phyloP scores from a whole-genome alignment of 768 basidiomycete species.

The Chalciporus pseudorubinellus region DNA sequence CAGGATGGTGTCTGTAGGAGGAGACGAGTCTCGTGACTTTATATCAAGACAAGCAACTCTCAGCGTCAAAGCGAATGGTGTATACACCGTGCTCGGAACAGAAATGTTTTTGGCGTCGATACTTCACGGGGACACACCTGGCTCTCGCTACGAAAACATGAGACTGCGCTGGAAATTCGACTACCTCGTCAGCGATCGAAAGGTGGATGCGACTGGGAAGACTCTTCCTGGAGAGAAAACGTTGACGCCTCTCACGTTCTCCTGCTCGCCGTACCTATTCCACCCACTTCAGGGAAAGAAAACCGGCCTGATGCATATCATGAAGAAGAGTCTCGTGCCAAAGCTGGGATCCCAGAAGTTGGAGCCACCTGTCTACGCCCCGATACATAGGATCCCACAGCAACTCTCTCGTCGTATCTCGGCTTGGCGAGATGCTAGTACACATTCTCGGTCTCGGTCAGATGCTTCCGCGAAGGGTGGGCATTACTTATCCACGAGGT shows the following conservation, averaged over 20 bases:
- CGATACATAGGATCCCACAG: slow-evolving; percentile 1
- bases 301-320: slow-evolving; percentile 63
- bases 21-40: slow-evolving; percentile 69
- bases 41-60: slow-evolving; percentile 74
- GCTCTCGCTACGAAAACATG: slow-evolving; percentile 24
- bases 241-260: slow-evolving; percentile 69
- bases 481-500: slow-evolving; percentile 11
- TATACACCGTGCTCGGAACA: slow-evolving; percentile 69
- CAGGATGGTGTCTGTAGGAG: slow-evolving; percentile 63
- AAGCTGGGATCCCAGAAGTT: slow-evolving; percentile 65
- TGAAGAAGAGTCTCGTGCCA: slow-evolving; percentile 66
- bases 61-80: slow-evolving; percentile 64
- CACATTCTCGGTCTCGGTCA: slow-evolving; percentile 22
- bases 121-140: slow-evolving; percentile 17
- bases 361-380: slow-evolving; percentile 38
- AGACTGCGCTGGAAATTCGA: slow-evolving; percentile 75
- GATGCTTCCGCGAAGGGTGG: slow-evolving; percentile 21
- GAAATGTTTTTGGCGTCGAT: slow-evolving; percentile 41
- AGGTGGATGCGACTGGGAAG: slow-evolving; percentile 43
- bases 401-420: slow-evolving; percentile 5
- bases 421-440: slow-evolving; percentile 1
- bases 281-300: slow-evolving; percentile 64
- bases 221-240: slow-evolving; percentile 64
- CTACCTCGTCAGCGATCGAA: slow-evolving; percentile 68
- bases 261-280: slow-evolving; percentile 65